These are phyloP conservation scores for Tylopilus subfusipes DNA, from an alignment of 768 basidiomycete genomes.

Conservation along the genomic window DNA sequence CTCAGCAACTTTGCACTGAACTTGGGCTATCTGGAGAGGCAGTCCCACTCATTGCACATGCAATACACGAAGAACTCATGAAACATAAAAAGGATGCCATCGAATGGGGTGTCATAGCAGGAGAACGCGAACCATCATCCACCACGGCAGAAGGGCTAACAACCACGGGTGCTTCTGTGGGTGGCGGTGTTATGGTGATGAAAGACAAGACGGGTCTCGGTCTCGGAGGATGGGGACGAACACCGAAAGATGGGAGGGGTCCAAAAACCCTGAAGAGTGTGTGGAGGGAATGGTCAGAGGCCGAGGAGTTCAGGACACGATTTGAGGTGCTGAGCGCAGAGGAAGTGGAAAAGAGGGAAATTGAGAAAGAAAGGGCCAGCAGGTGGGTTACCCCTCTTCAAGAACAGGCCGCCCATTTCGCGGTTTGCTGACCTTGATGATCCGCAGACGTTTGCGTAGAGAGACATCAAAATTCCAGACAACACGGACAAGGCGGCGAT, in stretches of 20 bases:
- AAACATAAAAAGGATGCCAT: conserved; percentile 94
- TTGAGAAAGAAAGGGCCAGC: conserved; percentile 82
- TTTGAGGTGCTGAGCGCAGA: conserved; percentile 85
- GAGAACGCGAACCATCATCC: conserved; percentile 38
- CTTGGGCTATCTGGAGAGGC: conserved; percentile 89
- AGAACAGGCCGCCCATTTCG: not conserved
- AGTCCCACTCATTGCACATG: conserved; percentile 83
- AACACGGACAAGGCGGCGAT: conserved; percentile 39
- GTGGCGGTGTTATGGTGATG: conserved; percentile 48
- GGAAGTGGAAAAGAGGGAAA: conserved; percentile 87
- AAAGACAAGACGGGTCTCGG: conserved; percentile 84
- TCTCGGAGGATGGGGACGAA: conserved; percentile 69
- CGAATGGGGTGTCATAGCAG: conserved; percentile 87
- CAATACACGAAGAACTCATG: conserved; percentile 91
- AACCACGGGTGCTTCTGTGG: conserved; percentile 3
- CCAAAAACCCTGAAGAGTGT: conserved; percentile 81
- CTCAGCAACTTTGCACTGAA: conserved; percentile 74
- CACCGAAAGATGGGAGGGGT: conserved; percentile 74
- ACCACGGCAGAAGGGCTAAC: conserved; percentile 16
- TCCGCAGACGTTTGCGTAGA: conserved; percentile 52
- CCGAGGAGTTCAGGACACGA: conserved; percentile 84
- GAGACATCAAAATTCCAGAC: conserved; percentile 68
- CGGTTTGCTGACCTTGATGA: conserved; percentile 3
- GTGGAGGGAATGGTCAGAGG: conserved; percentile 94
- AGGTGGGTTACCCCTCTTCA: conserved; percentile 36